Conservation (phyloP, 805 yeast genomes). For the Geotrichum ghanense region DNA sequence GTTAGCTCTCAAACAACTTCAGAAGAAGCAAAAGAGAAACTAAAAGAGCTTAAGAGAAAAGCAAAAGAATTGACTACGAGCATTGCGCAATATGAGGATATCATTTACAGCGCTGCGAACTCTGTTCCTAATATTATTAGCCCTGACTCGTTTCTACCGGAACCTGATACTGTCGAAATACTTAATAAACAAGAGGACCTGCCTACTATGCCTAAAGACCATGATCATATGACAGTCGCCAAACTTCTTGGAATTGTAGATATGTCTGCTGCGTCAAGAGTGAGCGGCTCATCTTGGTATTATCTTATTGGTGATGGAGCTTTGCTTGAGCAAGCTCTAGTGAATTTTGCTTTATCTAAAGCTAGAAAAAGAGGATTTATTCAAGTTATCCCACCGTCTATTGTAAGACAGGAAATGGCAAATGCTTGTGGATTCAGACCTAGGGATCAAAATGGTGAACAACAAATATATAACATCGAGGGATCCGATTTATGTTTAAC, state of each 20-base stretch:
- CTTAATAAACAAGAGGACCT: constrained; percentile 9
- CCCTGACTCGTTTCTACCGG: constrained; percentile 12
- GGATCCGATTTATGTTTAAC: constrained; percentile 48
- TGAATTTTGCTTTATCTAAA: constrained; percentile 59
- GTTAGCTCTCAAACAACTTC: neutral
- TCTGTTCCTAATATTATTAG: constrained; percentile 24
- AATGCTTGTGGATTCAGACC: constrained; percentile 94
- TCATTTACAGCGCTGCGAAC: constrained; percentile 15
- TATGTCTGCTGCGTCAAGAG: constrained; percentile 55
- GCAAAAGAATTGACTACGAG: constrained; percentile 11
- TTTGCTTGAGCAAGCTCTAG: constrained; percentile 74
- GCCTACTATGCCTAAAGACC: constrained; percentile 1
- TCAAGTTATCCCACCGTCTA: constrained; percentile 72
- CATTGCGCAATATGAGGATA: constrained; percentile 7
- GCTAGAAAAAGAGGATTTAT: constrained; percentile 61
- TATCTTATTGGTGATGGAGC: constrained; percentile 81
- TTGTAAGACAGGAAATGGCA: constrained; percentile 66
- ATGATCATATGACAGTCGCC: constrained; percentile 66
- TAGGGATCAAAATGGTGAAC: constrained; percentile 74
- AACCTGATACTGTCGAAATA: constrained; percentile 14
- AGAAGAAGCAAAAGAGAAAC: neutral
- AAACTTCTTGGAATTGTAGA: constrained; percentile 56
- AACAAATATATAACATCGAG: constrained; percentile 59
- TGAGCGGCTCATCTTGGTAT: constrained; percentile 68
- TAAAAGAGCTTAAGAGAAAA: constrained; percentile 12